A percentile compares a stretch with the other conserved stretches of the same genome.
These are phyloP conservation scores for Perkinsus olseni DNA, from an alignment of 169 alveolate species.

Conservation along the genomic window DNA sequence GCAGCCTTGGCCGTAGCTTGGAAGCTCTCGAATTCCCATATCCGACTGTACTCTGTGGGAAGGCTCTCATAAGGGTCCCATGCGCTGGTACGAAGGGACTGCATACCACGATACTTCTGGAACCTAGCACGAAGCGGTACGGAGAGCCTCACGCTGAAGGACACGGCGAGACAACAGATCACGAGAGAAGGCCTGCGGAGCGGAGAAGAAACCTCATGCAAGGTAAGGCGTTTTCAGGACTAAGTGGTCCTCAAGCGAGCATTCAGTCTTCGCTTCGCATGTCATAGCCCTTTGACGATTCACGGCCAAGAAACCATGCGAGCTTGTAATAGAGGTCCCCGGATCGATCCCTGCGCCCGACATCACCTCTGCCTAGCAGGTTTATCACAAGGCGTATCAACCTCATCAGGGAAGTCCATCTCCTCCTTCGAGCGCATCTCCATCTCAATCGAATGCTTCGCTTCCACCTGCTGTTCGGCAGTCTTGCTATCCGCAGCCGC, in stretches of 20 bases:
- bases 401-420: conserved; percentile 37
- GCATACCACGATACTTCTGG: conserved; percentile 53
- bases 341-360: neutral
- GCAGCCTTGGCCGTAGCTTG: conserved; percentile 8
- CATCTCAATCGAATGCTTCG: conserved; percentile 2
- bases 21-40: conserved; percentile 34
- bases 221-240: too few species aligned
- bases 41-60: conserved; percentile 43
- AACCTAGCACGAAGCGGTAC: conserved; percentile 10
- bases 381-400: conserved; percentile 18
- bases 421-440: conserved; percentile 27
- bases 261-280: too few species aligned
- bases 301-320: too few species aligned
- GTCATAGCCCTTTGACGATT: too few species aligned
- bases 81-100: conserved; percentile 42
- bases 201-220: too few species aligned
- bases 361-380: neutral
- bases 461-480: conserved; percentile 3
- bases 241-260: too few species aligned
- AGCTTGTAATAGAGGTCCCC: neutral
- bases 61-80: conserved; percentile 50
- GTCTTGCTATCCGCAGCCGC: neutral
- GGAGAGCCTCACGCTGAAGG: too few species aligned
- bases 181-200: too few species aligned
- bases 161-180: too few species aligned